Base-by-base conservation (phyloP, 2,329 filamentous ascomycete species). In the Thelonectria blattea region DNA sequence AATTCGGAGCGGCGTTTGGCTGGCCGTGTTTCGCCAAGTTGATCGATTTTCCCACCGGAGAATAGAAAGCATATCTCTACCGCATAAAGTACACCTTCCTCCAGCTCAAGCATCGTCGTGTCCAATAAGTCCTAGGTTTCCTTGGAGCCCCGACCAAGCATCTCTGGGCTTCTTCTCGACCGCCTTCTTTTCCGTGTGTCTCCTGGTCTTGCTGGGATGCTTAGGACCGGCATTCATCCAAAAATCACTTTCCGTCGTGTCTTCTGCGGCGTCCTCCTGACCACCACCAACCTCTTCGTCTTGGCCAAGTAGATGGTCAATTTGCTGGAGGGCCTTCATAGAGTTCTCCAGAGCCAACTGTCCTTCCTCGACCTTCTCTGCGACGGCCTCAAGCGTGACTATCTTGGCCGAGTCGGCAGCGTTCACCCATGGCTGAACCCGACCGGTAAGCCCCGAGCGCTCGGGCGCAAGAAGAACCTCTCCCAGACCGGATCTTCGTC, bases 341-440 rank as follows among this genome's bases (percentile, higher is more conserved):
- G 84, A 82, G 17, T 78, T 78, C 56, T 86, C 83, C 18, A 89
- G 73, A 3, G 84, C 83, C 12, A 82, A 68, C 65, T 87, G 82
- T 0, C 86, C 86, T 53, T 80, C 77, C 53, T 89, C 86, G 3
- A 89, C 79, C 62, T 81, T 84, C 68, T 88, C 85, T 9, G 83
- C 82, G 11, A 89, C 83, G 9, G 77, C 74, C 67, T 88, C 85
- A 11, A 87, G 78, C 1, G 82, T 87, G 2, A 80, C 75, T 55
- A 87, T 83, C 66, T 86, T 87, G 65, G 86, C 85, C 3, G 84
- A 80, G 57, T 88, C 83, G 1, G 85, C 82, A 1, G 87, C 85
- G 65, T 80, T 81, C 9, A 86, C 80, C 87, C 87, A 90, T 10
- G 83, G 82, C 62, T 81, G 80, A 50, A 86, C 78, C 45, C 79